A percentile compares a stretch with the other conserved stretches of the same genome.
These are phyloP conservation scores for Datura wrightii DNA, from an alignment of 257 asterid species.

Conservation along the genomic window DNA sequence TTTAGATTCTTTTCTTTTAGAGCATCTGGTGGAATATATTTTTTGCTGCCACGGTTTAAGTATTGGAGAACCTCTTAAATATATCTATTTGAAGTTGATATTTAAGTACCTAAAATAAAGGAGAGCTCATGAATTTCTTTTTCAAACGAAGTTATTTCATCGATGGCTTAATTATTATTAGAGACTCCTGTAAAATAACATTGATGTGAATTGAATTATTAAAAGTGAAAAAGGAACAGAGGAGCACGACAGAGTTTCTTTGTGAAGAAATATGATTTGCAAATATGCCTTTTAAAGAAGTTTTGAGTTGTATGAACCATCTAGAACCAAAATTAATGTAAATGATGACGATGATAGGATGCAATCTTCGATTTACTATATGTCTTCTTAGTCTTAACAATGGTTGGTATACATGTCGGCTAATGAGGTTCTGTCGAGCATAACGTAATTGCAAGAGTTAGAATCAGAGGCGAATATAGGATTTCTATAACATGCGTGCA, in stretches of 20 bases:
- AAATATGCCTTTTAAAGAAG: background rate
- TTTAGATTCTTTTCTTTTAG: constrained; percentile 31
- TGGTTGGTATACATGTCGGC: background rate
- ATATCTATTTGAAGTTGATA: background rate
- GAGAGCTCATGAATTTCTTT: background rate
- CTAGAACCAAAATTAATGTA: constrained; percentile 10
- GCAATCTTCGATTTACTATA: background rate
- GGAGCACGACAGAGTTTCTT: background rate
- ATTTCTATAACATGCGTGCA: too few species aligned
- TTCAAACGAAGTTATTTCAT: background rate
- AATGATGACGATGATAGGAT: background rate
- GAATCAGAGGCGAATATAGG: background rate
- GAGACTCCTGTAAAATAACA: background rate
- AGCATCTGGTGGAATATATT: background rate
- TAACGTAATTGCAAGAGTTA: background rate
- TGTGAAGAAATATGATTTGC: background rate
- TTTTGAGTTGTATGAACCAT: background rate
- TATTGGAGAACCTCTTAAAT: background rate
- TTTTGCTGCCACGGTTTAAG: background rate
- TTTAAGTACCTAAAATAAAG: background rate
- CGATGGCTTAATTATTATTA: background rate
- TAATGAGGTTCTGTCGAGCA: background rate
- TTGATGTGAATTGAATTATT: background rate
- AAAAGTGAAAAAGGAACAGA: background rate
- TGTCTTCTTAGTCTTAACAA: background rate